Percentiles rank a stretch among this genome's conserved stretches.
These are phyloP conservation scores for Ceratobasidium sp. DNA, from an alignment of 1,284 basidiomycete species.

Conservation along the genomic window DNA sequence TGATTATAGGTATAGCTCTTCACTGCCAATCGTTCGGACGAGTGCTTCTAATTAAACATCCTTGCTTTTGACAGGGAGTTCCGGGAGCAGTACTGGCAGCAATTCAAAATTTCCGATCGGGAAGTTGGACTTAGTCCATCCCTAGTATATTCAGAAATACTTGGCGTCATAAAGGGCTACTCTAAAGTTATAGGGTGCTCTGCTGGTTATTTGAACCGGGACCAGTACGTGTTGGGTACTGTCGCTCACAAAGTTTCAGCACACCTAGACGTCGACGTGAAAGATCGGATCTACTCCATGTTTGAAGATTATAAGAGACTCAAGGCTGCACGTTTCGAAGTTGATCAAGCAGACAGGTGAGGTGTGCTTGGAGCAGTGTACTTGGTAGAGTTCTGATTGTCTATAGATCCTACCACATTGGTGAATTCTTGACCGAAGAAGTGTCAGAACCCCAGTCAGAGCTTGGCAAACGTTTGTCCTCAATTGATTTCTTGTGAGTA, in stretches of 20 bases:
- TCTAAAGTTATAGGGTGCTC: not conserved
- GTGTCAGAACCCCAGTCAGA: not conserved
- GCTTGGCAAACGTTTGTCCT: not conserved
- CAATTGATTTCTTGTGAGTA: not conserved
- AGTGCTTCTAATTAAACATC: too few species aligned
- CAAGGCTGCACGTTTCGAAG: not conserved
- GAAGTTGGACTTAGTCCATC: not conserved
- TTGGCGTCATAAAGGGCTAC: not conserved
- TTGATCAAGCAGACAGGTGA: constrained; percentile 2
- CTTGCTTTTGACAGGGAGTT: constrained; percentile 8
- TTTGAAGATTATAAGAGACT: constrained; percentile 5
- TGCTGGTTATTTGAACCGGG: not conserved
- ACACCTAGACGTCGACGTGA: not conserved
- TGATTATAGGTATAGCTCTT: constrained; percentile 13
- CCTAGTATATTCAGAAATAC: constrained; percentile 6
- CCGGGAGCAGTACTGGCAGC: constrained; percentile 28
- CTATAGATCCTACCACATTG: not conserved
- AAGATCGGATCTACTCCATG: not conserved
- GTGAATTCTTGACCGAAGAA: not conserved
- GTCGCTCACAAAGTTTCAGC: not conserved
- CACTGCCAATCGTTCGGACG: too few species aligned
- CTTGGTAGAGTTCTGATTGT: too few species aligned
- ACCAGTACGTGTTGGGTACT: constrained; percentile 3
- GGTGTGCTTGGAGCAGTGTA: too few species aligned
- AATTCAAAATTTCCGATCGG: not conserved